Evolutionary conservation across 1,139 yeast genomes (phyloP).

Genomic region (Magnusiomyces suaveolens): DNA sequence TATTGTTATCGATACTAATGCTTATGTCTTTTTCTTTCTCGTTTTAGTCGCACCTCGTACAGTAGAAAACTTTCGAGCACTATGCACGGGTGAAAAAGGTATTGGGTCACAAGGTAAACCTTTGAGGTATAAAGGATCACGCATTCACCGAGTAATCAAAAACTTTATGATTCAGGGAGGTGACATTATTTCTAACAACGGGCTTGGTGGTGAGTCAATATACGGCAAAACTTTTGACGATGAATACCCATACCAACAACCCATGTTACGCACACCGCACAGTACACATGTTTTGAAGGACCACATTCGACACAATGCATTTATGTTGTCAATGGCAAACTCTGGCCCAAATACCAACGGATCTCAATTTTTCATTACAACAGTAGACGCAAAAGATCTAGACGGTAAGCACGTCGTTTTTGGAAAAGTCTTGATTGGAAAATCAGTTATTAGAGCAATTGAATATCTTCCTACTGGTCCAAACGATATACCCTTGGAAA

Average conservation of each 20-base stretch:
- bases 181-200: conserved; percentile 58
- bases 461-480: conserved; percentile 60
- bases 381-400: conserved; percentile 82
- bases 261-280: too few relatives aligned
- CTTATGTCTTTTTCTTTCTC: background rate
- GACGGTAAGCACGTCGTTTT: conserved; percentile 94
- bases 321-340: conserved; percentile 81
- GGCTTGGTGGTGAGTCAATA: conserved; percentile 93
- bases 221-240: conserved; percentile 83
- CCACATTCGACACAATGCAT: conserved; percentile 60
- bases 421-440: conserved; percentile 84
- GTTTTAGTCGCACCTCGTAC: conserved; percentile 75
- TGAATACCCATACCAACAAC: conserved; percentile 55
- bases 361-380: conserved; percentile 90
- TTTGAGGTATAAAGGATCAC: conserved; percentile 52
- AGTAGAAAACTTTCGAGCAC: conserved; percentile 63
- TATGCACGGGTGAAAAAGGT: conserved; percentile 72
- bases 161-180: conserved; percentile 71
- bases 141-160: conserved; percentile 91
- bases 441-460: conserved; percentile 56
- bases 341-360: conserved; percentile 97
- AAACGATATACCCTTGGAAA: conserved; percentile 53
- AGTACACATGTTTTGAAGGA: conserved; percentile 42
- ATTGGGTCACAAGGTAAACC: conserved; percentile 37
- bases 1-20: background rate